Evolutionary conservation across 2,329 filamentous ascomycete species (phyloP), one percentile per base, ranked within the genome.

Genomic region (Diaporthe sp.): DNA sequence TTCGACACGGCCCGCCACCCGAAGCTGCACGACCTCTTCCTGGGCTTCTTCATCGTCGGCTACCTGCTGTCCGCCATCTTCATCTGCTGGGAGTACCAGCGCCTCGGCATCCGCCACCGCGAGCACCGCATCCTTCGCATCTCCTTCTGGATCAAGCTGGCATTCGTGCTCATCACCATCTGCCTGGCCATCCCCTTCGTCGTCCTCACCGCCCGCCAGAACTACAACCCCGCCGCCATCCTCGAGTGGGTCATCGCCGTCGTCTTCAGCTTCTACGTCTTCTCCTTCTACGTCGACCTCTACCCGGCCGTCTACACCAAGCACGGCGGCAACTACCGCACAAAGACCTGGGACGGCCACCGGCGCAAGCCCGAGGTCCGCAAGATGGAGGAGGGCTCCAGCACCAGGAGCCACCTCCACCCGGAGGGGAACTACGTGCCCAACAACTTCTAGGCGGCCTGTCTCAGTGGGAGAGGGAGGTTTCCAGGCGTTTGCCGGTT

Each of bases 81-180:
- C 83, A 93, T 96, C 77, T 98, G 96, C 86, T 92, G 91, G 86
- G 95, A 98, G 83, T 98, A 97, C 83, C 93, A 97, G 80, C 92
- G 94, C 3, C 89, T 98, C 1, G 95, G 95, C 35, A 91, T 93
- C 71, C 92, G 90, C 82, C 94, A 96, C 86, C 93, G 93, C 77
- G 86, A 95, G 75, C 90, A 96, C 83, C 89, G 88, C 72, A 86
- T 97, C 77, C 89, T 99, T 15, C 90, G 92, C 64, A 83, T 88
- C 75, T 97, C 94, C 73, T 98, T 98, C 87, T 96, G 92, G 90
- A 87, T 97, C 81, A 99, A 99, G 85, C 88, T 97, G 38, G 77
- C 83, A 74, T 98, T 99, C 84, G 93, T 98, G 81, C 80, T 98
- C 73, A 81, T 96, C 79, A 96, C 98, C 82, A 79, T 97, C 52